Percentiles rank a stretch among this genome's conserved stretches.
Evolutionary conservation across 2,329 filamentous ascomycete species (phyloP).

Genomic region (Ilyonectria destructans): DNA sequence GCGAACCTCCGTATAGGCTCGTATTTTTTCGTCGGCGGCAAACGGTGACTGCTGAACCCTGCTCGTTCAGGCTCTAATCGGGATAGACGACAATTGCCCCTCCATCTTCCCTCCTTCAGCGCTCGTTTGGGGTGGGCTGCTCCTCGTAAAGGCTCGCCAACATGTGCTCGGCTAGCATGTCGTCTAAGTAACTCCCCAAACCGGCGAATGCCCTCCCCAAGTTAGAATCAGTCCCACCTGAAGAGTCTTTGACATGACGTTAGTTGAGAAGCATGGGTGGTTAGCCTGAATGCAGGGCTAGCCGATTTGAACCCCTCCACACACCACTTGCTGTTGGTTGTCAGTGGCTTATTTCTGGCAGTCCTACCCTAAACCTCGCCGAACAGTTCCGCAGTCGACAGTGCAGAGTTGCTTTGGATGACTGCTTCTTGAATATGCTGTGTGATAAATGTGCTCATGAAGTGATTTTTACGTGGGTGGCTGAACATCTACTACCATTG

Average conservation of each 20-base stretch:
- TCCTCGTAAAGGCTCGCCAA: not conserved
- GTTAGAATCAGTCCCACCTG: not conserved
- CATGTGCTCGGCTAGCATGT: conserved; percentile 1
- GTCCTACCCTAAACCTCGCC: not conserved
- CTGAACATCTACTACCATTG: not conserved
- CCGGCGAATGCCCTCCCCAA: not conserved
- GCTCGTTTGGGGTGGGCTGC: not conserved
- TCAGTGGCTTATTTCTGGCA: not conserved
- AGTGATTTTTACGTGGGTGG: not conserved
- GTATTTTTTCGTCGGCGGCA: conserved; percentile 5
- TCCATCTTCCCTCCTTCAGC: not conserved
- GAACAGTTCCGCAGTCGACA: not conserved
- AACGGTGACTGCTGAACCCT: conserved; percentile 1
- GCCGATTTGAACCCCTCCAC: not conserved
- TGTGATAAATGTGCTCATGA: not conserved
- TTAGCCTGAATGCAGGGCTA: not conserved
- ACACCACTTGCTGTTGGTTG: not conserved
- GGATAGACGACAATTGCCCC: not conserved
- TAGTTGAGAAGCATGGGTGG: not conserved
- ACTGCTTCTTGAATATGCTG: not conserved
- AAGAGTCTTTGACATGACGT: not conserved
- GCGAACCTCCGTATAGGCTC: not conserved
- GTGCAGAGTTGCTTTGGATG: not conserved
- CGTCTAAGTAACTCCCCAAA: not conserved
- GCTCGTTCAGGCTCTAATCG: not conserved